These are phyloP conservation scores for Ceratobasidium sp. DNA, from an alignment of 1,284 basidiomycete genomes.

Conservation along the genomic window DNA sequence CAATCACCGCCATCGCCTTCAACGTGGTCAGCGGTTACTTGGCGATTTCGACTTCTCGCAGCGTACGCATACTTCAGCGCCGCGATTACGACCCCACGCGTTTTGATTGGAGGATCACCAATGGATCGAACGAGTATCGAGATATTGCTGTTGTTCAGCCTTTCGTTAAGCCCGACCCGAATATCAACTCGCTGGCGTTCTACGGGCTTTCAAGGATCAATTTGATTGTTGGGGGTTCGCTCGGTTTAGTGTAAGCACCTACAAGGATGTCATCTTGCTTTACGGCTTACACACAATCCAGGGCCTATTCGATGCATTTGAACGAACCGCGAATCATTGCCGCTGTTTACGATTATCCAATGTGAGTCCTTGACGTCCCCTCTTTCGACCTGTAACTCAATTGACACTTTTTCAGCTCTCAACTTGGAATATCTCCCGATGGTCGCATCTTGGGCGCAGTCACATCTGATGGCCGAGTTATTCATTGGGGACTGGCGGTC, in stretches of 20 bases:
- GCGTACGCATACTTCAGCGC: neutral
- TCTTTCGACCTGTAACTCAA: neutral
- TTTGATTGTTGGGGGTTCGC: neutral
- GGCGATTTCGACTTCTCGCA: neutral
- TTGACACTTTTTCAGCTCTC: neutral
- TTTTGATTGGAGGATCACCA: too few species aligned
- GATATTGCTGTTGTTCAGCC: too few species aligned
- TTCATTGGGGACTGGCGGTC: neutral
- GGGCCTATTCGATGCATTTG: neutral
- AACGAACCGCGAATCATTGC: neutral
- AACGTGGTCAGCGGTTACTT: neutral
- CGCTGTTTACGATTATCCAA: neutral
- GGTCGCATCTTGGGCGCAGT: neutral
- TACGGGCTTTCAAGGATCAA: neutral
- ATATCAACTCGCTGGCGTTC: neutral
- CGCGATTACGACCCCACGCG: too few species aligned
- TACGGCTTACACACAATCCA: neutral
- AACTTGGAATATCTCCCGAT: neutral
- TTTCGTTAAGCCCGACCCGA: neutral
- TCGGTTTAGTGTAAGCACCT: neutral
- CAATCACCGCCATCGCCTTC: slow-evolving; percentile 2
- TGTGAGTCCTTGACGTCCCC: neutral
- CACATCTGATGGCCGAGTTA: neutral
- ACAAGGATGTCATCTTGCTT: neutral
- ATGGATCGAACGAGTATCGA: too few species aligned